phyloP scores from a whole-genome alignment of 2,329 filamentous ascomycete genomes.

The Neonectria magnoliae region DNA sequence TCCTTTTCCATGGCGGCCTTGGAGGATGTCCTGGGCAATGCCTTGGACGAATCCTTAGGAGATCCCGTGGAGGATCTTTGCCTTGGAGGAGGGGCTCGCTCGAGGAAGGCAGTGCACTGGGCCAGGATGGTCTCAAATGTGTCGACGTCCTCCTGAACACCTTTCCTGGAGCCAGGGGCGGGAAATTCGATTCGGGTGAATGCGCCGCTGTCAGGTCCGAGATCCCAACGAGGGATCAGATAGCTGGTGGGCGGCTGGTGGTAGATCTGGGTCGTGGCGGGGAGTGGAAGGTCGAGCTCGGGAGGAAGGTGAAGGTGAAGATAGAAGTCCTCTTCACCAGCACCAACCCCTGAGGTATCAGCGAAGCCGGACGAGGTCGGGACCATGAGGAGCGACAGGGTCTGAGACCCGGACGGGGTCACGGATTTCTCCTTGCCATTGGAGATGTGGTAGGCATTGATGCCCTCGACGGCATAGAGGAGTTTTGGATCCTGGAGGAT shows the following conservation, averaged over 20 bases:
- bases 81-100: constrained; percentile 76
- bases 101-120: constrained; percentile 96
- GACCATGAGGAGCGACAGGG: constrained; percentile 93
- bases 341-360: constrained; percentile 62
- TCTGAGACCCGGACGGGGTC: constrained; percentile 87
- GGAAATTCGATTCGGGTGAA: constrained; percentile 97
- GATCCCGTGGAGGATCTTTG: constrained; percentile 44
- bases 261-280: constrained; percentile 96
- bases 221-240: constrained; percentile 93
- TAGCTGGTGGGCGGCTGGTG: constrained; percentile 94
- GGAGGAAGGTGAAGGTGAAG: constrained; percentile 94
- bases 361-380: constrained; percentile 82
- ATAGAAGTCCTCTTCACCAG: constrained; percentile 92
- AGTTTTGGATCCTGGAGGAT: constrained; percentile 67
- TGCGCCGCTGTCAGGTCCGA: constrained; percentile 86
- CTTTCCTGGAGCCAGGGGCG: constrained; percentile 72
- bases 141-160: constrained; percentile 90
- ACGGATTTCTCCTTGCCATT: constrained; percentile 86
- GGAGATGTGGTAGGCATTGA: constrained; percentile 90
- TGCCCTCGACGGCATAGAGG: constrained; percentile 80
- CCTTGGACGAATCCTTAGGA: constrained; percentile 40
- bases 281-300: constrained; percentile 91
- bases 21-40: constrained; percentile 26
- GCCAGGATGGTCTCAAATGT: constrained; percentile 98
- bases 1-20: constrained; percentile 53